Evolutionary conservation across 192 early-diverging fungal species (phyloP), one percentile per base, ranked within the genome.

Genomic region (Podila clonocystis): DNA sequence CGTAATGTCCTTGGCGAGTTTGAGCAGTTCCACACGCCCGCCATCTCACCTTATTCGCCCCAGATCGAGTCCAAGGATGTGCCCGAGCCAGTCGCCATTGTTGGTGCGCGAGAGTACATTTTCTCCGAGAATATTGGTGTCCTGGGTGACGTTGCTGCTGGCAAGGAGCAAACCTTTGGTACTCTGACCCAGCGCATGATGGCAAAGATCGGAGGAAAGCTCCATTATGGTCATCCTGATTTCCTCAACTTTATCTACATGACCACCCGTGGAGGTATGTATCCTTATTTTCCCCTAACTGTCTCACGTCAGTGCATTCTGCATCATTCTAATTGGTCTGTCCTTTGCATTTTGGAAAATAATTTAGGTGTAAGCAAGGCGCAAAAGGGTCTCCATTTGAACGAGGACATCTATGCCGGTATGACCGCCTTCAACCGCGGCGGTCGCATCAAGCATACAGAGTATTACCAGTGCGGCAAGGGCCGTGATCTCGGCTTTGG

Each of bases 341-440:
- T 20, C 3, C 22, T 24, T 63, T 62, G 24, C 36, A 6, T 33
- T 6, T 45, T 65, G 38, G n/a, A 13, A 38, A 74, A 33, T 30
- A 59, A 36, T 20, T 26, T 73, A 83, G 82, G 95, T 73, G 90
- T 96, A 50, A 91, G 90, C 22, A 96, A 96, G 84, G 95, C 94
- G 26, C 95, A 96, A 70, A 95, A 93, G 76, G 95, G 95, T 38
- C 84, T 96, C 63, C 95, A 96, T 65, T 85, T 96, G 63, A 96
- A 96, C 72, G 95, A 96, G 85, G 95, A 96, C 84, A 96, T 96
- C 80, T 96, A 93, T 64, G 95, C 95, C 11, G 95, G 95, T 74
- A 96, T 96, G 93, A 93, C 89, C 75, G 94, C 93, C 30, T 95
- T 95, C 68, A 91, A 85, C 50, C 90, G 95, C 28, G 95, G 95